Evolutionary conservation across 2,329 filamentous ascomycete species (phyloP), one percentile per base, ranked within the genome.

Genomic region (Penicillium decumbens): DNA sequence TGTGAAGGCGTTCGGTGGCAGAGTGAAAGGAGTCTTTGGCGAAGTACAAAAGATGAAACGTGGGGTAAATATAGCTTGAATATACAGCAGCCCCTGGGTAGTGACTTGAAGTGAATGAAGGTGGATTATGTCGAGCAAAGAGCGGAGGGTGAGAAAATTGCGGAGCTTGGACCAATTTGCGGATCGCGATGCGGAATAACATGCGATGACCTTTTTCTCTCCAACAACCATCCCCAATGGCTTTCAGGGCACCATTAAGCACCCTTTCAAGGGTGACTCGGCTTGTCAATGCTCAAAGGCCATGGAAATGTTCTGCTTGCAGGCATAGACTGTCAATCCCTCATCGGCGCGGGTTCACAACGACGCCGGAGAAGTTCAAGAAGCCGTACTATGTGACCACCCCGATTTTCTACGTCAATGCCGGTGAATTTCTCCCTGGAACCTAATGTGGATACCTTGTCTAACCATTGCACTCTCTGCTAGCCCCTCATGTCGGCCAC

Each of bases 371-470:
- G 41, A 49, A 47, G 33, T 47, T 57, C 3, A 69, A 73, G 53
- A 97, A 97, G 75, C 90, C 92, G 7, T 96, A 86, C 75, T 98
- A 97, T 76, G 79, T 95, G 63, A 97, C 93, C 4, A 95, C 90
- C 7, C 93, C 93, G 2, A 98, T 98, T 50, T 98, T 97, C 76
- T 98, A 98, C 72, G 93, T 98, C 75, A 98, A 98, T 80, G 89
- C 91, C 47, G 84, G 89, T 91, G 75, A 60, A 75, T 15, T 25
- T 18, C n/a, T 25, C 20, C 18, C 9, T 37, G 10, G 12, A 28
- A 41, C 28, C 27, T 7, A 10, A n/a, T 39, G 7, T 27, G 13
- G 27, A 27, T 32, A 27, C 38, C 7, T 4, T 3, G 15, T 23
- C 27, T 47, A 41, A 47, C 30, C n/a, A 32, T 43, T 42, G 43